Evolutionary conservation across 192 early-diverging fungal species (phyloP).

Genomic region (Chytriomyces sp.): DNA sequence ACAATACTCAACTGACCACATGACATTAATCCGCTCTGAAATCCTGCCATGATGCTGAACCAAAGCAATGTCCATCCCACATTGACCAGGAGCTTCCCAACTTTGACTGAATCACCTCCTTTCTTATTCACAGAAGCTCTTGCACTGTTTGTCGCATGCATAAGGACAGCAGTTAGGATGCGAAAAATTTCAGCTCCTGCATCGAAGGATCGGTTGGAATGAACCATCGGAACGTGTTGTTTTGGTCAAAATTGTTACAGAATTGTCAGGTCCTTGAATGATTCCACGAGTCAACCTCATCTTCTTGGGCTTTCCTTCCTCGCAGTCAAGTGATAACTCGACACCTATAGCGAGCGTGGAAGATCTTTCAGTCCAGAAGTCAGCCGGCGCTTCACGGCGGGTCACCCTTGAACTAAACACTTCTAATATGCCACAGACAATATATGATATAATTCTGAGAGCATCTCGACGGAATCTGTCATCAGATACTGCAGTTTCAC

Average conservation of each 20-base stretch:
- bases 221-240: neutral
- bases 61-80: neutral
- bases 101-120: conserved; percentile 12
- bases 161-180: conserved; percentile 5
- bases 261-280: neutral
- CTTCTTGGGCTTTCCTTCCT: conserved; percentile 5
- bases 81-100: neutral
- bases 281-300: conserved; percentile 14
- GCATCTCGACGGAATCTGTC: neutral
- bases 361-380: conserved; percentile 1
- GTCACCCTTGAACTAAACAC: conserved; percentile 1
- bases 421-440: neutral
- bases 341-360: neutral
- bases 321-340: neutral
- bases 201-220: conserved; percentile 14
- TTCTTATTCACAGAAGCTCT: conserved; percentile 2
- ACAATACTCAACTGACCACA: conserved; percentile 11
- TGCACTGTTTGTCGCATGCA: neutral
- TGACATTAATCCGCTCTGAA: conserved; percentile 11
- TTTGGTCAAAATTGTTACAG: neutral
- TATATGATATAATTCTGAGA: conserved; percentile 17
- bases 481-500: conserved; percentile 1
- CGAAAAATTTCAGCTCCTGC: conserved; percentile 5
- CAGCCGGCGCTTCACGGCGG: conserved; percentile 13
- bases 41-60: conserved; percentile 13